Base-by-base conservation (phyloP, 495 filamentous ascomycete genomes). In the Penicillium paxilli region DNA sequence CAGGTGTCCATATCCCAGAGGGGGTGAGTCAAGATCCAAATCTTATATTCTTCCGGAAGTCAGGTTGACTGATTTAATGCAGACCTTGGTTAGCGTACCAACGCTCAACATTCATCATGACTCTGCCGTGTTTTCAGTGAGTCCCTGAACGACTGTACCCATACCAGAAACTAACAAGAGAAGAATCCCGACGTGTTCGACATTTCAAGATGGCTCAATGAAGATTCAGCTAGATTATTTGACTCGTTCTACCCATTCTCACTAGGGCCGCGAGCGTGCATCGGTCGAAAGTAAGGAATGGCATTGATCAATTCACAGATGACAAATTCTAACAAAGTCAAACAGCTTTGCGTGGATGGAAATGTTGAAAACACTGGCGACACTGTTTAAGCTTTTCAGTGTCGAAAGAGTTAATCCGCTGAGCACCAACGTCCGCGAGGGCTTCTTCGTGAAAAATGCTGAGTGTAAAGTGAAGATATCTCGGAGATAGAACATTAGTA, bases 311-410 rank as follows among this genome's bases (percentile, higher is more conserved):
- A n/a, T n/a, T n/a, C n/a, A n/a, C n/a, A n/a, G n/a, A n/a, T n/a
- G n/a, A n/a, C n/a, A n/a, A n/a, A n/a, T n/a, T n/a, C n/a, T n/a
- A n/a, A n/a, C n/a, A n/a, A n/a, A n/a, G n/a, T n/a, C n/a, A n/a
- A 4, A 4, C 11, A 32, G 30, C n/a, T 32, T 52, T 52, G 50
- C 50, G 12, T 52, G 50, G 50, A 45, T 52, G 50, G 41, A 52
- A 23, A 46, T 52, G 0, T 16, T 52, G 4, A 52, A 52, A n/a
- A 45, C 21, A n/a, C 14, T 40, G 35, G 50, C 24, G 9, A 46
- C 51, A 6, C 16, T 47, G 6, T 47, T 53, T n/a, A 53, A 25
- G 30, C 5, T 38, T 9, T 47, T 26, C n/a, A 40, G 28, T 2
- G 16, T 53, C 16, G 42, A 47, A 37, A 40, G 42, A 17, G 42